phyloP scores from a whole-genome alignment of 2,329 filamentous ascomycete species.

The Atkinsonella hypoxylon region DNA sequence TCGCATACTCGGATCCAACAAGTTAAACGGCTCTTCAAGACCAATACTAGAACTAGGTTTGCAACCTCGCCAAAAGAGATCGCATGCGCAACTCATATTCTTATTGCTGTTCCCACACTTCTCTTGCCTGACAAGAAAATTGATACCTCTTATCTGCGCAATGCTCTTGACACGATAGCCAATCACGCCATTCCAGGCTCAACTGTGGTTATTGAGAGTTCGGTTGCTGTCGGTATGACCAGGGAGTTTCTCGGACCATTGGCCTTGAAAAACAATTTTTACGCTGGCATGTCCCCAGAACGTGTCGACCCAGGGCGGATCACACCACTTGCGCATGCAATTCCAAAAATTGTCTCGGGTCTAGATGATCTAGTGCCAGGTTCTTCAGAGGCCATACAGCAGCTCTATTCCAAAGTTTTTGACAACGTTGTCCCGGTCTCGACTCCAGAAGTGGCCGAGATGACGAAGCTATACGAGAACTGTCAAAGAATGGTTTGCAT shows the following conservation, averaged over 20 bases:
- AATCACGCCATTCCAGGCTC: slow-evolving; percentile 29
- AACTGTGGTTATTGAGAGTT: slow-evolving; percentile 40
- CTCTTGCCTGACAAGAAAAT: slow-evolving; percentile 33
- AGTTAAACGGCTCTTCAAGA: slow-evolving; percentile 18
- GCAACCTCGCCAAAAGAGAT: slow-evolving; percentile 27
- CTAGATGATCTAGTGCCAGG: slow-evolving; percentile 33
- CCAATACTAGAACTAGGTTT: slow-evolving; percentile 21
- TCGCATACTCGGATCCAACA: slow-evolving; percentile 25
- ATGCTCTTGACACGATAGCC: slow-evolving; percentile 29
- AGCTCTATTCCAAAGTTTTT: slow-evolving; percentile 35
- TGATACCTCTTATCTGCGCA: slow-evolving; percentile 33
- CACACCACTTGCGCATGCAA: slow-evolving; percentile 26
- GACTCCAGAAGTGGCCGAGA: slow-evolving; percentile 42
- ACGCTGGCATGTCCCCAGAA: slow-evolving; percentile 39
- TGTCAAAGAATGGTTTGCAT: slow-evolving; percentile 44
- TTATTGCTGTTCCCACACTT: slow-evolving; percentile 41
- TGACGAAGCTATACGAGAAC: slow-evolving; percentile 47
- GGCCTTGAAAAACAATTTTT: slow-evolving; percentile 27
- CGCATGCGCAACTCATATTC: slow-evolving; percentile 34
- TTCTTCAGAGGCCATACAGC: slow-evolving; percentile 30
- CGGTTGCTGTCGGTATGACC: slow-evolving; percentile 43
- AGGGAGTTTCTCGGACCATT: slow-evolving; percentile 35
- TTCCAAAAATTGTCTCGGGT: slow-evolving; percentile 42
- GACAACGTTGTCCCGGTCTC: slow-evolving; percentile 35
- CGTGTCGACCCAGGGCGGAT: slow-evolving; percentile 39